Evolutionary conservation across 345 rosid species (phyloP).

Genomic region (Ceriops decandra): DNA sequence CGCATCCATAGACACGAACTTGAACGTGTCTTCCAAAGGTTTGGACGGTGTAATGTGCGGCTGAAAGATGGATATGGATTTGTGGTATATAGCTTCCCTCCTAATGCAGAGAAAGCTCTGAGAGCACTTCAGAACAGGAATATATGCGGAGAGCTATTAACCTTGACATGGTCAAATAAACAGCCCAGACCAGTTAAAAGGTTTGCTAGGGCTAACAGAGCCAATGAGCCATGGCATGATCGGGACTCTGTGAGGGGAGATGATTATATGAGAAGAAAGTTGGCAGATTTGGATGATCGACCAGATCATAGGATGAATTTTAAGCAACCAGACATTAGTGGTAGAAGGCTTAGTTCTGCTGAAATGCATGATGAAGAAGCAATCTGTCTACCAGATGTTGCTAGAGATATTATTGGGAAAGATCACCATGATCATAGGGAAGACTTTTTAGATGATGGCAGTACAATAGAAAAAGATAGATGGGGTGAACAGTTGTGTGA

Average conservation of each 20-base stretch:
- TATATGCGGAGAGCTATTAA: slow-evolving; percentile 41
- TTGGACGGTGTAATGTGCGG: slow-evolving; percentile 39
- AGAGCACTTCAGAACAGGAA: slow-evolving; percentile 34
- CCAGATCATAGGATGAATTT: slow-evolving; percentile 14
- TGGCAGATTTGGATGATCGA: slow-evolving; percentile 15
- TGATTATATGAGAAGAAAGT: slow-evolving; percentile 12
- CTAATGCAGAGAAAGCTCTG: slow-evolving; percentile 48
- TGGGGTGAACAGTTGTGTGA: slow-evolving; percentile 33
- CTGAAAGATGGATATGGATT: slow-evolving; percentile 51
- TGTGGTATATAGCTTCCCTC: slow-evolving; percentile 43
- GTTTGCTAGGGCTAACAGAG: slow-evolving; percentile 17
- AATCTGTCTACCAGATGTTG: slow-evolving; percentile 3
- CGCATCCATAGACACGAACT: slow-evolving; percentile 34
- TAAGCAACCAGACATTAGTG: slow-evolving; percentile 16
- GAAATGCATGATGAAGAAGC: slow-evolving; percentile 20
- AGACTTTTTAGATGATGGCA: slow-evolving; percentile 24
- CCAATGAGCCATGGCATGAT: slow-evolving; percentile 14
- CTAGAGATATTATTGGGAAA: slow-evolving; percentile 12
- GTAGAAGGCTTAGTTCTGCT: slow-evolving; percentile 18
- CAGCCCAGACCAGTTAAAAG: slow-evolving; percentile 38
- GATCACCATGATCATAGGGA: slow-evolving; percentile 24
- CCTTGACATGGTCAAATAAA: slow-evolving; percentile 51
- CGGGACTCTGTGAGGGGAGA: slow-evolving; percentile 17
- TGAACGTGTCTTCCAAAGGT: slow-evolving; percentile 39
- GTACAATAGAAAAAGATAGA: slow-evolving; percentile 32